Percentiles rank a stretch among this genome's conserved stretches.
phyloP scores from a whole-genome alignment of 2,329 filamentous ascomycete genomes.

The Colletotrichum zoysiae region DNA sequence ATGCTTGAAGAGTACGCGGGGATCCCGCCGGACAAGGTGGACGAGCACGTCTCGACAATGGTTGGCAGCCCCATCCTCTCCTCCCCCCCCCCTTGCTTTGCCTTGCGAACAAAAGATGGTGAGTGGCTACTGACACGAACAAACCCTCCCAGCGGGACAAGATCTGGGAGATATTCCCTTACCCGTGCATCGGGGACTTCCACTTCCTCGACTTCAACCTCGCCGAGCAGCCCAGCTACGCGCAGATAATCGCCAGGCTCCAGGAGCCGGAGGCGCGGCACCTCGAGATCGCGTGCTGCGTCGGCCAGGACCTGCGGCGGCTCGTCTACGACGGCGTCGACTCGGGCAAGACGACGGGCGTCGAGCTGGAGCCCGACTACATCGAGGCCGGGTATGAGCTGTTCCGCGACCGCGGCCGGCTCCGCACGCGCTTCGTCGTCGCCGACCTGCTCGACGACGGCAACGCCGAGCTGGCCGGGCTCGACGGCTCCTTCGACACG shows the following conservation, averaged over 20 bases:
- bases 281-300: constrained; percentile 49
- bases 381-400: constrained; percentile 47
- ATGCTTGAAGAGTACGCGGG: constrained; percentile 38
- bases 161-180: constrained; percentile 41
- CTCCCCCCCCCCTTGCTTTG: neutral
- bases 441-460: constrained; percentile 44
- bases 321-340: constrained; percentile 46
- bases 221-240: constrained; percentile 23
- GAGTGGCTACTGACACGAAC: neutral
- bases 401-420: constrained; percentile 45
- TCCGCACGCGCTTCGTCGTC: constrained; percentile 43
- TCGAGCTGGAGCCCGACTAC: constrained; percentile 44
- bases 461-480: constrained; percentile 40
- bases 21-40: constrained; percentile 27
- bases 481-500: constrained; percentile 43
- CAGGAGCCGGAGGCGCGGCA: constrained; percentile 40
- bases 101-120: no score
- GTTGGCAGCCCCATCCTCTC: neutral
- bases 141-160: constrained; percentile 25
- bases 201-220: constrained; percentile 41
- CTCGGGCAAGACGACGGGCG: constrained; percentile 42
- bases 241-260: constrained; percentile 40
- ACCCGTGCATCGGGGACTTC: constrained; percentile 42
- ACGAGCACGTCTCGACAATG: constrained; percentile 31
- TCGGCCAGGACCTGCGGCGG: constrained; percentile 48